Evolutionary conservation across 176 grass and related monocot species (phyloP), one percentile per base, ranked within the genome.

Genomic region (Ensete glaucum): DNA sequence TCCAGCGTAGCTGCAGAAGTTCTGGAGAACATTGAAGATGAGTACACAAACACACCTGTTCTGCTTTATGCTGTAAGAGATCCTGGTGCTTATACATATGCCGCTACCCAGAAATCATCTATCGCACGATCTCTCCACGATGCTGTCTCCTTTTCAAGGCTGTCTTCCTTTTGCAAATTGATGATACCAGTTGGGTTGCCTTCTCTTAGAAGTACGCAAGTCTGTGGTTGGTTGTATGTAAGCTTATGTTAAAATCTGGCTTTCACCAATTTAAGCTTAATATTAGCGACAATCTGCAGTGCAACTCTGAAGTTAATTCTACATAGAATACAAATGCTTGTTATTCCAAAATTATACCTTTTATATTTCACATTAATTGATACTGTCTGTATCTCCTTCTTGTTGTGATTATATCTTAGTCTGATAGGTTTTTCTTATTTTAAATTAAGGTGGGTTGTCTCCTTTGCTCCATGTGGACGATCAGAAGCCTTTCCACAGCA

Each of bases 11-110:
- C 86, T 84, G 85, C 81, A 71, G 80, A 88, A 54, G 87, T 82
- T 85, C 83, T 91, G 79, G 90, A 99, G 83, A 91, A 80, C 73
- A 84, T 94, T 57, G 84, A 82, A 52, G 95, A 98, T 93, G 90
- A 99, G 79, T 99, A 99, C 66, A 78, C 95, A 81, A 94, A 91
- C 72, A 79, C 75, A 67, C 95, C 84, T 73, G 86, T 99, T 55
- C 78, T 99, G 79, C 76, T 99, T 54, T 94, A 91, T 70, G 70
- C 82, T 87, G 90, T 74, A 50, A 89, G 90, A 83, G 84, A 89
- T 86, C 84, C 86, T 73, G 22, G 64, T 64, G 74, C 84, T 67
- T 65, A 88, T 88, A 64, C 75, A 73, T 73, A 82, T 82, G 19
- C 64, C 62, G 77, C 59, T 76, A 87, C 78, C 84, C 88, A 85